Base-by-base conservation (phyloP, 495 filamentous ascomycete genomes). In the Neohortaea acidophila region DNA sequence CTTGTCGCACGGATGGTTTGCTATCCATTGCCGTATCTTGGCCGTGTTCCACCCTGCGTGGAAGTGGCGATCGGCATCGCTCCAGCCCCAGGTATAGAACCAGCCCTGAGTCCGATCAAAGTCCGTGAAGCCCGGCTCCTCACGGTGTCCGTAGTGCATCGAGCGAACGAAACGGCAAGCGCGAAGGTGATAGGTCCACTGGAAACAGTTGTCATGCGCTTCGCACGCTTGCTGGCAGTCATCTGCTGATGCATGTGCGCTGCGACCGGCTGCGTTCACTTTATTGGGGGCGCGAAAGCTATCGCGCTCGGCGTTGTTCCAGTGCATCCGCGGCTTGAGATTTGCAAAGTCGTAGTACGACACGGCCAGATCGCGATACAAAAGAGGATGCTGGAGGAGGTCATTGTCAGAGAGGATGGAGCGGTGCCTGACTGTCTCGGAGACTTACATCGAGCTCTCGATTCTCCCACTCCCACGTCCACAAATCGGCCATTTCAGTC, bases 21-120 rank as follows among this genome's bases (percentile, higher is more conserved):
- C 22, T 23, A 39, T 32, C 45, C 45, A 43, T 12, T 25, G 18
- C 23, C 33, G 17, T 14, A 48, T 48, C 10, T 36, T 36, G 17
- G 39, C 40, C 11, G 28, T 6, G 21, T 44, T 38, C 45, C 45
- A 48, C 21, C 45, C 40, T 8, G 45, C 34, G 29, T 39, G 13
- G 25, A 35, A 48, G 18, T 41, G 25, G 15, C 20, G 27, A 14
- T 40, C 39, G 10, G 39, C 35, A 3, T 21, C 9, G 13, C 20
- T 34, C 36, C 45, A 43, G 4, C 26, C 21, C 20, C 20, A 17
- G 3, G 11, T 13, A 7, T 21, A 21, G 18, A 4, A 18, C 26
- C 4, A 23, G 2, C 19, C 24, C 10, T 3, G 4, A 14, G 4
- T 38, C 12, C 29, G 21, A 7, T 15, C 19, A 7, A 11, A 25